These are phyloP conservation scores for Pichia kudriavzevii DNA, from an alignment of 1,139 yeast genomes.

Conservation along the genomic window DNA sequence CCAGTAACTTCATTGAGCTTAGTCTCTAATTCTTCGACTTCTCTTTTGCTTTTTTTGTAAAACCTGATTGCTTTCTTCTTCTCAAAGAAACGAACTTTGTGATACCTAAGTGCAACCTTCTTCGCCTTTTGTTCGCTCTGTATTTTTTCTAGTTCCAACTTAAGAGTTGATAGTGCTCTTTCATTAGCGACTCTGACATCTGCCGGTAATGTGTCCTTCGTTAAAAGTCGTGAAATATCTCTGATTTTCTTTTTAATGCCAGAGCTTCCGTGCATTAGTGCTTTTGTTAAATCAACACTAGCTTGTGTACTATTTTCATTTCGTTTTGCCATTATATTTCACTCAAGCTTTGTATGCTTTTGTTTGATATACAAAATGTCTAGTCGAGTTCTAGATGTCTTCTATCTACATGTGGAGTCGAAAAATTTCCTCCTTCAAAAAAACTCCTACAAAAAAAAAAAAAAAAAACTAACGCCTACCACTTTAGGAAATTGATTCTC, in stretches of 20 bases:
- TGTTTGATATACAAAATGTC: not conserved
- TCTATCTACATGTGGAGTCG: not conserved
- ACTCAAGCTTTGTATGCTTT: not conserved
- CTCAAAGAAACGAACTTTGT: slow-evolving; percentile 91
- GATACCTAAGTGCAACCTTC: slow-evolving; percentile 70
- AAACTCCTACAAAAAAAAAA: not conserved
- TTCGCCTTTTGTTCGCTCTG: slow-evolving; percentile 45
- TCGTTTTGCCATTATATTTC: slow-evolving; percentile 7
- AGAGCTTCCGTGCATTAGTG: slow-evolving; percentile 27
- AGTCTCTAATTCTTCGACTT: slow-evolving; percentile 33
- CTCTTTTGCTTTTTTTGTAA: slow-evolving; percentile 56
- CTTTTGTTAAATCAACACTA: slow-evolving; percentile 25
- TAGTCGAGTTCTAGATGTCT: too few relatives aligned
- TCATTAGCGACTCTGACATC: slow-evolving; percentile 75
- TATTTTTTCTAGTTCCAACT: slow-evolving; percentile 54
- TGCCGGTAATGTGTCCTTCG: slow-evolving; percentile 59
- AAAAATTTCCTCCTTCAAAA: not conserved
- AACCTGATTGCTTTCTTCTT: slow-evolving; percentile 76
- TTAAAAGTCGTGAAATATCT: slow-evolving; percentile 67
- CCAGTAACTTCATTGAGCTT: slow-evolving; percentile 19
- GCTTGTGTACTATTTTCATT: slow-evolving; percentile 10
- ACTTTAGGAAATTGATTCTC: too few relatives aligned
- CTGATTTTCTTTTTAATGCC: slow-evolving; percentile 79
- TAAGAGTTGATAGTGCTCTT: slow-evolving; percentile 71
- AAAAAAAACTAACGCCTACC: too few relatives aligned